Percentiles rank a stretch among this genome's conserved stretches.
These are phyloP conservation scores for Leucocoprinus sp. DNA, from an alignment of 768 basidiomycete species.

Conservation along the genomic window DNA sequence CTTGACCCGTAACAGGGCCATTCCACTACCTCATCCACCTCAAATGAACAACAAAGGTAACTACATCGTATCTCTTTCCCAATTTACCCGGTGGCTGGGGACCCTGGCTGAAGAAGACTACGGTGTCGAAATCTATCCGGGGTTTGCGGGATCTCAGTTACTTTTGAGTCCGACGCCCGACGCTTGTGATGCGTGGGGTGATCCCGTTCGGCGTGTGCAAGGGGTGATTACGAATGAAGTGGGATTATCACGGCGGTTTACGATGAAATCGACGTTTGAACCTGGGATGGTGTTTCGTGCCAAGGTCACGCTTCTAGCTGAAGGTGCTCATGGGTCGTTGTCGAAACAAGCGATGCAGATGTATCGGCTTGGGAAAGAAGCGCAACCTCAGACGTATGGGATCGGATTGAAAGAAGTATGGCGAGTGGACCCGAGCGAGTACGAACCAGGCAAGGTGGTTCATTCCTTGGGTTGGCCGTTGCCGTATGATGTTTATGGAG, in stretches of 20 bases:
- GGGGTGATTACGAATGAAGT: constrained; percentile 94
- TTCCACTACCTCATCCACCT: constrained; percentile 91
- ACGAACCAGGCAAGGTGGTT: constrained; percentile 73
- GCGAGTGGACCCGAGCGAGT: constrained; percentile 60
- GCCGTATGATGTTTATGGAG: constrained; percentile 77
- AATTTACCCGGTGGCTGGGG: constrained; percentile 85
- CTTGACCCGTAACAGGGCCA: constrained; percentile 56
- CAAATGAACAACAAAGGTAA: constrained; percentile 95
- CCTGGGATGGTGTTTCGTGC: constrained; percentile 95
- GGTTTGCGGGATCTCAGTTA: constrained; percentile 86
- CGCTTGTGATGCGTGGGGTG: constrained; percentile 30
- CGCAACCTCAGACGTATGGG: constrained; percentile 89
- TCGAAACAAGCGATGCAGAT: constrained; percentile 69
- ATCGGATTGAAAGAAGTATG: constrained; percentile 97
- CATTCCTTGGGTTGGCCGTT: constrained; percentile 96
- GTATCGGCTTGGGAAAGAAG: constrained; percentile 62
- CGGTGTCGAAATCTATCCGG: constrained; percentile 95
- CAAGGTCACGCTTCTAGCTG: constrained; percentile 85
- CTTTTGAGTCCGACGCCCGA: constrained; percentile 54
- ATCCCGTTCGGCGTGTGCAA: constrained; percentile 42
- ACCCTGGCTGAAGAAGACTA: constrained; percentile 66
- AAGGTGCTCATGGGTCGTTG: constrained; percentile 91
- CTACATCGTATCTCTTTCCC: constrained; percentile 85
- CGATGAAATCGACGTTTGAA: constrained; percentile 83
- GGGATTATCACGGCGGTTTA: constrained; percentile 70